Base-by-base conservation (phyloP, 148 eudicot species). In the Fagopyrum homotropicum region DNA sequence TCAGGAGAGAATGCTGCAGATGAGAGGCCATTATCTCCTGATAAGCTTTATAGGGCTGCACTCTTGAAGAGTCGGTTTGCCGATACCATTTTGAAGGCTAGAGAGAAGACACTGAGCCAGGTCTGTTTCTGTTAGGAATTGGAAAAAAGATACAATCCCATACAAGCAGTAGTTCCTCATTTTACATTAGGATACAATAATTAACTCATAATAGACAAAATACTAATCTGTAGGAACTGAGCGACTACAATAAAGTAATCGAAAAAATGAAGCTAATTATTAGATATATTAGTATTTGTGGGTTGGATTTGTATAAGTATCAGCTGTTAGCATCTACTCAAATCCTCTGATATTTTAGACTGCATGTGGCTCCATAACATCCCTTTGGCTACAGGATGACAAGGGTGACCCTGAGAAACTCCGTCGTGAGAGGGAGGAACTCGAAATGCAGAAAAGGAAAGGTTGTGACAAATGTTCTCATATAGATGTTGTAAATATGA, bases 11-110 rank as follows among this genome's bases (percentile, higher is more conserved):
- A 79, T 82, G 87, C 78, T 77, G 81, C 76, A 55, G 43, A 45
- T 45, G 90, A 85, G 66, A 86, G 85, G 77, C 88, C 80, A 77
- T 81, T 82, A 66, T 88, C 88, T 29, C 90, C 95, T 1, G 95
- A 82, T 48, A 90, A 85, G 83, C 86, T 56, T 64, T 88, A 90
- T 75, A 75, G 95, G 59, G 89, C 87, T 70, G 95, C 95, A 72
- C 29, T 86, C 45, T 83, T 90, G 83, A 90, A 79, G 74, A 83
- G 76, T 35, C 86, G 91, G 15, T 90, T 90, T 83, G 84, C 85
- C 52, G 94, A 90, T 72, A 90, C 90, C 29, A 90, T 90, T 45
- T 75, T 90, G 49, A 90, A 90, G 83, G 95, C 95, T 76, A 90
- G 78, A 66, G 95, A 90, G 73, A 88, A 86, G 76, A 86, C 93